A percentile compares a stretch with the other conserved stretches of the same genome.
phyloP scores from a whole-genome alignment of 495 filamentous ascomycete genomes.

The Xylaria acuta region DNA sequence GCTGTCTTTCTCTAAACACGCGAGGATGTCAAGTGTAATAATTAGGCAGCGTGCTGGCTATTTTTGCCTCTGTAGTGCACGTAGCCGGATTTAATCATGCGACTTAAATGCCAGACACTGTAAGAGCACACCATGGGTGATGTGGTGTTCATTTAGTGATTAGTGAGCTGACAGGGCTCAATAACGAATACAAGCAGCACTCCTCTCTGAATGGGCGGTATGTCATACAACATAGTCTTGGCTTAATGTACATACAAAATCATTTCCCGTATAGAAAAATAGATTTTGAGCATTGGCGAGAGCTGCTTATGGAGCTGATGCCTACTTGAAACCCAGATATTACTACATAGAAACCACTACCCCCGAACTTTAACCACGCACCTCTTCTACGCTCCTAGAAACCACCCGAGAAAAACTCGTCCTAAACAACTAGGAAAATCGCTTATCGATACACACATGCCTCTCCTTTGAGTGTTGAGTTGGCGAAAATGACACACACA shows the following conservation, averaged over 20 bases:
- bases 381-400: background rate
- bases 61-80: background rate
- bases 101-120: background rate
- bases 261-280: too few species aligned
- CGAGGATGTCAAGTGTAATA: background rate
- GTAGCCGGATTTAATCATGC: background rate
- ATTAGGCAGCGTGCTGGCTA: background rate
- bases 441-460: slow-evolving; percentile 1
- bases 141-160: background rate
- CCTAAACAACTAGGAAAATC: background rate
- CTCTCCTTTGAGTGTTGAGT: background rate
- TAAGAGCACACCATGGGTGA: background rate
- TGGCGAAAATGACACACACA: background rate
- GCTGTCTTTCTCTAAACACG: background rate
- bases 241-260: background rate
- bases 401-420: background rate
- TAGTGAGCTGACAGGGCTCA: slow-evolving; percentile 14
- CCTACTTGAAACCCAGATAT: background rate
- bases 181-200: background rate
- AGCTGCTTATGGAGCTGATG: background rate
- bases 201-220: background rate
- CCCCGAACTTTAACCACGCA: background rate
- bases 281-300: background rate
- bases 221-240: slow-evolving; percentile 1
- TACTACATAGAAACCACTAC: background rate